Base-by-base conservation (phyloP, 2,329 filamentous ascomycete genomes). In the Trichoderma asperellum region DNA sequence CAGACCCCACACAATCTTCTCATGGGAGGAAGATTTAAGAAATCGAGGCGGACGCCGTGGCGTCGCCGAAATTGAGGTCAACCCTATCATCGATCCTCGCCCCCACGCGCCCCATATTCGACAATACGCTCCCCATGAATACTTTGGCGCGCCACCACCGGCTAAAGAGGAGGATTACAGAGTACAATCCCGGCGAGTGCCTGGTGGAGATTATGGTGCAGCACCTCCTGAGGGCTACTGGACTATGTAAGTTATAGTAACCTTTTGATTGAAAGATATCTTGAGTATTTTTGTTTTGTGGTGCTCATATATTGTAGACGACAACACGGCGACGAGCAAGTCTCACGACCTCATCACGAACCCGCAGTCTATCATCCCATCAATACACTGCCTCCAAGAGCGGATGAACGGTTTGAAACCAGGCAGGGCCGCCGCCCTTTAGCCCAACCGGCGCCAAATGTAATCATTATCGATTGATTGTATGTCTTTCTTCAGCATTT, bases 241-340 rank as follows among this genome's bases (percentile, higher is more conserved):
- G 69, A 74, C 75, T 37, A 68, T 75, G 76, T 77, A 71, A 72
- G 76, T 72, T 63, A 55, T 4, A 47, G 24, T 21, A 49, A 24
- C 21, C 58, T 18, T 18, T 32, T 14, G 11, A 24, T 24, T 2
- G 29, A 4, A 29, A 27, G 37, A 12, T 34, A 14, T 5, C 14
- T 12, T 12, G 8, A 5, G 16, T 32, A 29, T 10, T 18, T 18
- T 5, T 40, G 37, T 62, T 64, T 37, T 34, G 7, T 27, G 3
- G 35, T 66, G n/a, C 75, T 77, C 34, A 76, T 70, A 37, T 21
- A 29, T 59, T 43, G 24, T 58, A 76, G 73, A 67, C 70, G 63
- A 71, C 64, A 60, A 37, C 29, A 55, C 16, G 24, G 49, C 47
- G 66, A 70, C 57, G 34, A 47, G n/a, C 66, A 55, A 59, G 32